Percentiles rank a stretch among this genome's conserved stretches.
Conservation (phyloP, 2,329 filamentous ascomycete genomes). For the Penicillium brevicompactum region DNA sequence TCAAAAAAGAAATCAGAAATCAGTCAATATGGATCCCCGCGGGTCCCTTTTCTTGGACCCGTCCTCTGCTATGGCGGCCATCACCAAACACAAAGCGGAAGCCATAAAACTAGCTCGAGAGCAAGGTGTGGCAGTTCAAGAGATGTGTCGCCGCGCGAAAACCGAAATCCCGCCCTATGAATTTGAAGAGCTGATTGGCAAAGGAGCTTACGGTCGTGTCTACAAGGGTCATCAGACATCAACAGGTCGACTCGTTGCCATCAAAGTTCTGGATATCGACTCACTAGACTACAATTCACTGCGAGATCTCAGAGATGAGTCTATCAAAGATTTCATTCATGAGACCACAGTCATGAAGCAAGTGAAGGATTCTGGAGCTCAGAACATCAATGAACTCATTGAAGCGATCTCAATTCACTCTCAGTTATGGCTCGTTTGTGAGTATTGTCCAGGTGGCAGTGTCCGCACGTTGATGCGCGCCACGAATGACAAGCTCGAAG, state of each 20-base stretch:
- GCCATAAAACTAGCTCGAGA: conserved; percentile 50
- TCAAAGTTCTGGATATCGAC: conserved; percentile 56
- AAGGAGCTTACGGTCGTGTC: conserved; percentile 54
- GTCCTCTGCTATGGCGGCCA: conserved; percentile 45
- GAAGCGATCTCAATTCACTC: conserved; percentile 66
- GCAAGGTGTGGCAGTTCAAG: conserved; percentile 47
- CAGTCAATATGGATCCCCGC: conserved; percentile 32
- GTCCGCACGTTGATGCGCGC: conserved; percentile 61
- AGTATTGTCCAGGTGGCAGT: conserved; percentile 68
- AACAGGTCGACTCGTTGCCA: conserved; percentile 48
- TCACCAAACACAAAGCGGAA: conserved; percentile 53
- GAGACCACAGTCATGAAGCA: conserved; percentile 66
- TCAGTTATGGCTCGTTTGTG: conserved; percentile 67
- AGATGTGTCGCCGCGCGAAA: conserved; percentile 50
- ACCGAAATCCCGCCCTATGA: conserved; percentile 49
- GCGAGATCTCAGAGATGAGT: conserved; percentile 51
- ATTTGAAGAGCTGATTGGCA: conserved; percentile 55
- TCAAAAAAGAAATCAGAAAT: not conserved
- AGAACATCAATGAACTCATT: conserved; percentile 66
- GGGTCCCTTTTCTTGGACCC: conserved; percentile 42
- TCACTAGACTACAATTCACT: conserved; percentile 50
- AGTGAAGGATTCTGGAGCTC: conserved; percentile 62
- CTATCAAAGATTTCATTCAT: conserved; percentile 59
- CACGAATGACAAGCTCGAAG: conserved; percentile 54
- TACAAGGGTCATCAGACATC: conserved; percentile 50